phyloP scores from a whole-genome alignment of 441 rosid species.

The Dalechampia spathulata region DNA sequence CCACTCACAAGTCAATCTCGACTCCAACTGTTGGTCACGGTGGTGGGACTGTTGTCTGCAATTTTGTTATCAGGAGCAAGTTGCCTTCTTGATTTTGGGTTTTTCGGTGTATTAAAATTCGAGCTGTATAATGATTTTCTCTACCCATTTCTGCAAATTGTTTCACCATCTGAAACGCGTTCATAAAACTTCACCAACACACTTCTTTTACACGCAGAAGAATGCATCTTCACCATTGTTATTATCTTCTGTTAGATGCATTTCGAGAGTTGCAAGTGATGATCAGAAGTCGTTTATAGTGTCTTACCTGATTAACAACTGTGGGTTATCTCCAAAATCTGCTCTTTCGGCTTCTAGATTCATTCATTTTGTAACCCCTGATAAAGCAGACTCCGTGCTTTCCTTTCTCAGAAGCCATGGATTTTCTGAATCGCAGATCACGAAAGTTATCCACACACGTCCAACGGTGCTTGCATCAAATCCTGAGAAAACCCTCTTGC shows the following conservation, averaged over 20 bases:
- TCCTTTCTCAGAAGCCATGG: slow-evolving; percentile 20
- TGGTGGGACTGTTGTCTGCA: too few species aligned
- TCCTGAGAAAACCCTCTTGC: slow-evolving; percentile 19
- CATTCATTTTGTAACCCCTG: slow-evolving; percentile 14
- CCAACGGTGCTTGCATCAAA: slow-evolving; percentile 14
- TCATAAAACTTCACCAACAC: neutral
- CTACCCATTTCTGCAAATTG: neutral
- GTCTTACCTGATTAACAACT: slow-evolving; percentile 25
- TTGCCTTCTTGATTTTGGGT: too few species aligned
- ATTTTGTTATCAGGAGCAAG: too few species aligned
- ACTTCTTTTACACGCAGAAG: too few species aligned
- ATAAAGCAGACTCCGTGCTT: slow-evolving; percentile 16
- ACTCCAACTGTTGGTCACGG: too few species aligned
- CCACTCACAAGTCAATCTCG: too few species aligned
- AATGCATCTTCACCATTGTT: too few species aligned
- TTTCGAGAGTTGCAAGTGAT: slow-evolving; percentile 1
- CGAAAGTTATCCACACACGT: neutral
- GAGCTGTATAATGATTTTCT: neutral
- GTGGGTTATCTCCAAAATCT: slow-evolving; percentile 26
- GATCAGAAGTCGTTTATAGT: slow-evolving; percentile 13
- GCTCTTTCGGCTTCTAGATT: slow-evolving; percentile 18
- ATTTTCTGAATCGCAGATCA: slow-evolving; percentile 23
- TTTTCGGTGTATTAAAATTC: too few species aligned
- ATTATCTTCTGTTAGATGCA: neutral
- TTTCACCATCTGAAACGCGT: neutral